Evolutionary conservation across 768 basidiomycete genomes (phyloP), one percentile per base, ranked within the genome.

Genomic region (Suillus paluster): DNA sequence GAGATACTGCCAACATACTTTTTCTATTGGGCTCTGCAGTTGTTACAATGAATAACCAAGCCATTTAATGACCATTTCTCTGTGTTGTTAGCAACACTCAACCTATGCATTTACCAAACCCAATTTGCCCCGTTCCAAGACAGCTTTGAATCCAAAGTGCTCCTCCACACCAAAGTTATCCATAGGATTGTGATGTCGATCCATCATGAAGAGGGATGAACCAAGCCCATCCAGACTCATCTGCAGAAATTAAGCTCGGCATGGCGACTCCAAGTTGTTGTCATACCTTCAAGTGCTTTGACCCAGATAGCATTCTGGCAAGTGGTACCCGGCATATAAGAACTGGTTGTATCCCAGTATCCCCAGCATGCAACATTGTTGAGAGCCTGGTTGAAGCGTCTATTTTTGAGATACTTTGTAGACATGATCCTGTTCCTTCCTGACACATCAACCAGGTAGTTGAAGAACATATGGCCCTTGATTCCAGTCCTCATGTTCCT

Each of bases 201-300:
- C 79, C 81, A 44, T 80, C 76, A 62, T 81, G 76, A 14, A 85
- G 76, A 4, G 84, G 84, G 41, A 86, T 86, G 62, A 83, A 84
- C 84, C 84, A 85, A 17, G 77, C 79, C 84, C 84, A 85, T 6
- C 84, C 84, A 27, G 78, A 78, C 64, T 84, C 82, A 50, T 84
- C 84, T 83, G 36, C 8, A 53, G 7, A 27, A 14, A 6, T 34
- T 55, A 23, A 25, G 39, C 23, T 55, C 2, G 9, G 27, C 6
- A 6, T 30, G n/a, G 14, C 6, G 14, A 15, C 33, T 50, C 38
- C 27, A 10, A 23, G 8, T 54, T 53, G 7, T 15, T 36, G 14
- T 21, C 66, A 41, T 59, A 72, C 72, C 71, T 61, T 64, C 70
- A 23, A 79, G 60, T 8, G 75, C 71, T 62, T 80, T 76, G n/a